Evolutionary conservation across 2,329 filamentous ascomycete genomes (phyloP).

Genomic region (Fusarium sp.): DNA sequence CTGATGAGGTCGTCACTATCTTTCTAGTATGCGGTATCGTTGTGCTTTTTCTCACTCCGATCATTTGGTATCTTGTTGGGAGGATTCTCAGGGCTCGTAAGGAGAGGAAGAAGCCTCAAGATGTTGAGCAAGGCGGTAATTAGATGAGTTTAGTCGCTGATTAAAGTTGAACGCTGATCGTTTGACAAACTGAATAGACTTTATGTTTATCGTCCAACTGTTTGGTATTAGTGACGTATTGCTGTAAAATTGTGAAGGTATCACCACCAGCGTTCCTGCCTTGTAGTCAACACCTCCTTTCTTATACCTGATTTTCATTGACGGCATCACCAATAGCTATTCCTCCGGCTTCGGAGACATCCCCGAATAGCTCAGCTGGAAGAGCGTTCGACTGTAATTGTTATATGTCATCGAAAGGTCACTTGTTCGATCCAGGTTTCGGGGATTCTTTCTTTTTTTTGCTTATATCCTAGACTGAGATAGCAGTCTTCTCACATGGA

Average conservation of each 20-base stretch:
- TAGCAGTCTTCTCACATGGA: neutral
- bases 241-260: neutral
- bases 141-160: neutral
- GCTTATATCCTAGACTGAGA: neutral
- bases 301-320: neutral
- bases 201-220: neutral
- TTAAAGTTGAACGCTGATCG: neutral
- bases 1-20: conserved; percentile 2
- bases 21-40: conserved; percentile 19
- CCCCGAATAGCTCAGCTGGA: conserved; percentile 5
- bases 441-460: conserved; percentile 39
- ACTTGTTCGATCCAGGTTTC: conserved; percentile 8
- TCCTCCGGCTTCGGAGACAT: neutral
- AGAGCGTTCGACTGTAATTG: conserved; percentile 4
- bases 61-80: conserved; percentile 12
- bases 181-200: neutral
- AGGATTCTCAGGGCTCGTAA: neutral
- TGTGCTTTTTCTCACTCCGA: conserved; percentile 5
- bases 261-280: neutral
- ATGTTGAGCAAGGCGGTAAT: neutral
- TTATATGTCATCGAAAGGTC: neutral
- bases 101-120: neutral
- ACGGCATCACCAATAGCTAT: neutral
- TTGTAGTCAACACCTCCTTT: neutral
- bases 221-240: neutral